Percentiles rank a stretch among this genome's conserved stretches.
These are phyloP conservation scores for Byssochlamys sp. DNA, from an alignment of 2,329 filamentous ascomycete genomes.

Conservation along the genomic window DNA sequence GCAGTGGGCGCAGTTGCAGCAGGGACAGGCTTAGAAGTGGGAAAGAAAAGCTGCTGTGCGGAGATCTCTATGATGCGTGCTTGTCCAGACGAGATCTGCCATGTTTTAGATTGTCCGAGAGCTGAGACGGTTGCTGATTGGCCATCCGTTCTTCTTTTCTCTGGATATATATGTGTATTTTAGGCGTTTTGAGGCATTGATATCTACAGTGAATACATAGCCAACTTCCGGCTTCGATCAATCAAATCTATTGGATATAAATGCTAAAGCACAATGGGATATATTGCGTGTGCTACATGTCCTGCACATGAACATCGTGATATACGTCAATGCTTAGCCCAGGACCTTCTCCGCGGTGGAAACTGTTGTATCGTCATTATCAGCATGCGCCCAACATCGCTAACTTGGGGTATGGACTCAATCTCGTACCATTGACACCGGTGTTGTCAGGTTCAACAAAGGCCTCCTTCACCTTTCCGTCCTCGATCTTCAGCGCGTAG, in stretches of 20 bases:
- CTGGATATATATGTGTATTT: slow-evolving; percentile 1
- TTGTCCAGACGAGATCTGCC: not conserved
- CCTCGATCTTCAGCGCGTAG: slow-evolving; percentile 71
- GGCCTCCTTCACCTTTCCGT: slow-evolving; percentile 73
- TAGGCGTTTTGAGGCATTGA: not conserved
- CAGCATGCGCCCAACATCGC: not conserved
- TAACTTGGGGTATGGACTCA: not conserved
- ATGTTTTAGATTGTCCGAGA: not conserved
- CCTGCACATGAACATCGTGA: not conserved
- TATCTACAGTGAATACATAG: not conserved
- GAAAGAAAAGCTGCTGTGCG: not conserved
- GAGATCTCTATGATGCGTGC: not conserved
- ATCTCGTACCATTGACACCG: slow-evolving; percentile 57
- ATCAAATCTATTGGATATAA: not conserved
- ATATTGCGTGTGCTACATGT: not conserved
- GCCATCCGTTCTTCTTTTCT: not conserved
- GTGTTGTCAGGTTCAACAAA: slow-evolving; percentile 85
- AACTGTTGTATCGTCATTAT: slow-evolving; percentile 21
- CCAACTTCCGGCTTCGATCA: not conserved
- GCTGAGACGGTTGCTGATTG: not conserved
- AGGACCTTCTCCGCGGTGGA: slow-evolving; percentile 43
- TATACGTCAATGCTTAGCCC: slow-evolving; percentile 17
- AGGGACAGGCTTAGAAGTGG: slow-evolving; percentile 15
- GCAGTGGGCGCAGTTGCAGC: slow-evolving; percentile 67
- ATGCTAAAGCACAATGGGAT: not conserved